Evolutionary conservation across 2,329 filamentous ascomycete genomes (phyloP), one percentile per base, ranked within the genome.

Genomic region (Ascochyta pisi): DNA sequence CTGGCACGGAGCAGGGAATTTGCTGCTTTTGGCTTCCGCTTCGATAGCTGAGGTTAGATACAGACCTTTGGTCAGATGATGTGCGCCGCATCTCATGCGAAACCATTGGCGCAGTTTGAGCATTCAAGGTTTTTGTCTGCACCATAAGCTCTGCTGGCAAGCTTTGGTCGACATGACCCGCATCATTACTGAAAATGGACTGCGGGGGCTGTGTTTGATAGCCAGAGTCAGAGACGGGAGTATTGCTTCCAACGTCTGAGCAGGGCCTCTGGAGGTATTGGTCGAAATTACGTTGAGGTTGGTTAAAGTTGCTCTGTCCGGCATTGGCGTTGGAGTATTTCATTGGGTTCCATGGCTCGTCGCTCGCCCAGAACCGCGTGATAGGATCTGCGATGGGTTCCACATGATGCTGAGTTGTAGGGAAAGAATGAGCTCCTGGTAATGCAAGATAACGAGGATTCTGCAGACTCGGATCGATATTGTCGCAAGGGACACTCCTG

Each of bases 111-210:
- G 45, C 47, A 42, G 60, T 58, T 10, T 51, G 49, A 5, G 72
- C 60, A 27, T 60, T 55, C 37, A 73, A 50, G 22, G 59, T 61
- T 7, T 49, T 43, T 15, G 70, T 24, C 29, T 58, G 60, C 4
- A 50, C 39, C 6, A 65, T 50, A 8, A 70, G 39, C 8, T 58
- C 54, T 16, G 62, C 34, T 2, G 69, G 51, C 3, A 70, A 15
- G 3, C 69, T 61, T 40, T 70, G 69, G n/a, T 65, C 53, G 7
- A 42, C 7, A 9, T 51, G 58, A 4, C 60, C 60, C 6, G 63
- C 60, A 7, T 74, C 72, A 60, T 69, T 64, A 54, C 73, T 72
- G 3, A 69, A 54, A 19, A 73, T 58, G 16, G 74, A 76, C 6
- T 63, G 71, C 4, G 66, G 43, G 19, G 57, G 61, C 10, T 66